Evolutionary conservation across 1,139 yeast species (phyloP).

Genomic region (Magnusiomyces fungicola): DNA sequence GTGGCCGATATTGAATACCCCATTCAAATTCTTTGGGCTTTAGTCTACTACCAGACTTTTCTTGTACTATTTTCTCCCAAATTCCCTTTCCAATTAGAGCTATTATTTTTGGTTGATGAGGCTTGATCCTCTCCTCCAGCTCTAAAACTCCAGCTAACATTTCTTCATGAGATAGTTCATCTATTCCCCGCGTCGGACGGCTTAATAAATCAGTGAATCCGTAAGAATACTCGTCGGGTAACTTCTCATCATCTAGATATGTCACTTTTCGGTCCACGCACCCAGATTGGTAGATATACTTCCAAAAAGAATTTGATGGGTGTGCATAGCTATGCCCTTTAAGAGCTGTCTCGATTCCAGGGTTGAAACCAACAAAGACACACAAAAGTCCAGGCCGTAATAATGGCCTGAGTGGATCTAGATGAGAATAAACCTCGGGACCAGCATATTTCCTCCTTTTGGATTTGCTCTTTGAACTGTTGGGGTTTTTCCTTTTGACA

Average conservation of each 20-base stretch:
- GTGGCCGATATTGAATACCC: conserved; percentile 42
- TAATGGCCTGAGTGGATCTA: conserved; percentile 34
- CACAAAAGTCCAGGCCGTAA: conserved; percentile 33
- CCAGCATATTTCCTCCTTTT: conserved; percentile 3
- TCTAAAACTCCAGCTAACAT: conserved; percentile 51
- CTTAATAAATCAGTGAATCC: conserved; percentile 71
- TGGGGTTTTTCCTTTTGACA: no score
- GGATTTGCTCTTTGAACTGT: background rate
- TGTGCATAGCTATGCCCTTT: conserved; percentile 73
- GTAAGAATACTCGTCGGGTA: conserved; percentile 41
- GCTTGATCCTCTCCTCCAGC: conserved; percentile 41
- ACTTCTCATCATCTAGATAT: conserved; percentile 38
- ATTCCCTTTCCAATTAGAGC: conserved; percentile 71
- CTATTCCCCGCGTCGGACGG: conserved; percentile 56
- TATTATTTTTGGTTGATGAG: conserved; percentile 37
- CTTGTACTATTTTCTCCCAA: conserved; percentile 55
- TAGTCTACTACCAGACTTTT: conserved; percentile 26
- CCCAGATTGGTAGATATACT: conserved; percentile 48
- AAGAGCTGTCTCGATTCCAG: conserved; percentile 58
- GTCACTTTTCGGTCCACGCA: conserved; percentile 35
- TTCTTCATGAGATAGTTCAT: conserved; percentile 47
- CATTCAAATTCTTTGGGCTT: conserved; percentile 35
- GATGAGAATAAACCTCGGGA: conserved; percentile 25
- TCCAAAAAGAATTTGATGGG: conserved; percentile 64
- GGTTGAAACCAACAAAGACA: conserved; percentile 68